phyloP scores from a whole-genome alignment of 768 basidiomycete genomes.

The Tephrocybe sp. region DNA sequence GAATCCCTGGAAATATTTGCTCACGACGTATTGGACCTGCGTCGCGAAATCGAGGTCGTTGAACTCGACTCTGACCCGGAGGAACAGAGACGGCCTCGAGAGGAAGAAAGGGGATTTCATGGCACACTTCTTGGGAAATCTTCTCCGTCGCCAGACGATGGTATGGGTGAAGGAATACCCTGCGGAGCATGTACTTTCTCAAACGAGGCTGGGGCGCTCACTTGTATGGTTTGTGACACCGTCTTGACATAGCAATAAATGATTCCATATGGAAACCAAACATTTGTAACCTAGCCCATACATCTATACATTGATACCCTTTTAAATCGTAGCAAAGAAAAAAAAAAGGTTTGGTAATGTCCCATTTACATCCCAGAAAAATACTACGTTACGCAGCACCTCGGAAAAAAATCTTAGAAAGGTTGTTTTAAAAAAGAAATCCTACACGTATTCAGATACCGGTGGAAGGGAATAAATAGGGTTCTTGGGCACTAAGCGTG shows the following conservation, averaged over 20 bases:
- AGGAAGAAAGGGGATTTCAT: slow-evolving; percentile 67
- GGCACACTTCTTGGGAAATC: slow-evolving; percentile 64
- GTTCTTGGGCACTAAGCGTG: slow-evolving; percentile 21
- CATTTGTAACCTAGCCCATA: slow-evolving; percentile 17
- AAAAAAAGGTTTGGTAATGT: slow-evolving; percentile 21
- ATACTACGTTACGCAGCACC: slow-evolving; percentile 24
- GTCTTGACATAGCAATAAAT: slow-evolving; percentile 31
- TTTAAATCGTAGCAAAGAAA: slow-evolving; percentile 13
- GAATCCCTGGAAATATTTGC: slow-evolving; percentile 49
- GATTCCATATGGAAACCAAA: slow-evolving; percentile 20
- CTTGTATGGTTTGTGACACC: slow-evolving; percentile 50
- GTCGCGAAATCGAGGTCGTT: slow-evolving; percentile 58
- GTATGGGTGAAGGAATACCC: slow-evolving; percentile 27
- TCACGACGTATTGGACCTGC: slow-evolving; percentile 65
- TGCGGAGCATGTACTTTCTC: slow-evolving; percentile 60
- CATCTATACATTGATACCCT: slow-evolving; percentile 18
- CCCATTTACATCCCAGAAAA: slow-evolving; percentile 28
- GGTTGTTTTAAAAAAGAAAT: slow-evolving; percentile 23
- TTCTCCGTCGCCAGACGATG: slow-evolving; percentile 10
- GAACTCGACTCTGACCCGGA: slow-evolving; percentile 55
- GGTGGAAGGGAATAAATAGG: slow-evolving; percentile 32
- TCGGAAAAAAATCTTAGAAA: slow-evolving; percentile 23
- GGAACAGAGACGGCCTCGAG: slow-evolving; percentile 44
- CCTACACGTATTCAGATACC: slow-evolving; percentile 42
- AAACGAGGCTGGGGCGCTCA: slow-evolving; percentile 41